Evolutionary conservation across 2,329 filamentous ascomycete species (phyloP), one percentile per base, ranked within the genome.

Genomic region (Fusarium nygamai): DNA sequence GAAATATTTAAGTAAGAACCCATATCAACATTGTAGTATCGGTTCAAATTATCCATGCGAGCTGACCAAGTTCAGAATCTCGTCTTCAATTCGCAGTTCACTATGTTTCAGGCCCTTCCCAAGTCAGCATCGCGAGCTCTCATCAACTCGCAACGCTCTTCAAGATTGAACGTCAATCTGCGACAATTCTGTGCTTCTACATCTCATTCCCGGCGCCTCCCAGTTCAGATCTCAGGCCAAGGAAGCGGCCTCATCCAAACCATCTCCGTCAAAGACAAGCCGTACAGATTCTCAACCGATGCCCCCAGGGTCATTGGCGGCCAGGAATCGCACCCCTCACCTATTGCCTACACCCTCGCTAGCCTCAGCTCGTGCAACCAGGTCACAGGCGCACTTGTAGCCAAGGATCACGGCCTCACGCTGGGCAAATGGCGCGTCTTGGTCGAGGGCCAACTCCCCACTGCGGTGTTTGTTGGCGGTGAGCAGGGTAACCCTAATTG

Each of bases 1-100:
- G 17, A 9, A 19, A 9, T 38, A 38, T 3, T 38, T 38, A 38
- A 38, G 36, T 10, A 19, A 19, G 17, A 11, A 20, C 5, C 36
- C 36, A 20, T 10, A 19, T 38, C 9, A 20, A 14, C 17, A 27
- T 27, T 4, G 3, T 6, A 9, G 17, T 7, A 5, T 6, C 19
- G 0, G 20, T 20, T 46, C 2, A 6, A 20, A 27, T 27, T 14
- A 27, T 46, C 24, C 11, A 24, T 20, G 3, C 0, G 0, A 13
- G 0, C 20, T 19, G 36, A 38, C 36, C 17, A 38, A 19, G 36
- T 10, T 17, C 36, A 19, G 17, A 6, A 34, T 34, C 34, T 34
- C 34, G 14, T 8, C 2, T 38, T 19, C 17, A 20, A 12, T 20
- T 38, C 6, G 10, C 8, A 11, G 3, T 11, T 8, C 22, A 20